Percentiles rank a stretch among this genome's conserved stretches.
These are phyloP conservation scores for Sporormia fimetaria DNA, from an alignment of 495 filamentous ascomycete species.

Conservation along the genomic window DNA sequence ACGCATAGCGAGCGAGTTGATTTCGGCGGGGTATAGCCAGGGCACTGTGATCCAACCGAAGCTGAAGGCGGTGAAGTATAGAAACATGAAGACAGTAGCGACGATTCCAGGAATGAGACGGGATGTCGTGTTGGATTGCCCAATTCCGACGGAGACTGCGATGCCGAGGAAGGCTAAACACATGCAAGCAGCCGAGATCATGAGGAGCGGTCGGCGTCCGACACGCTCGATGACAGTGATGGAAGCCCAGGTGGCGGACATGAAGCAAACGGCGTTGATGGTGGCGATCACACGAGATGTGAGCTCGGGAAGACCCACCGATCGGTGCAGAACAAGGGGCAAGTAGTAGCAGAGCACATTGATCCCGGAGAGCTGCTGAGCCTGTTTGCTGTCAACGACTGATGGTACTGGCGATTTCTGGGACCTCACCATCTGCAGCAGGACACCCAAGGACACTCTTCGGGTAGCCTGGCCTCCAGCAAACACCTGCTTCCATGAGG, in stretches of 20 bases:
- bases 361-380: slow-evolving; percentile 32
- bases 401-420: slow-evolving; percentile 2
- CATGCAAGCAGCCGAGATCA: slow-evolving; percentile 38
- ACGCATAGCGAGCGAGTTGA: slow-evolving; percentile 29
- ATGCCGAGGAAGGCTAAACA: slow-evolving; percentile 33
- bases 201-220: slow-evolving; percentile 41
- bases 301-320: slow-evolving; percentile 42
- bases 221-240: slow-evolving; percentile 42
- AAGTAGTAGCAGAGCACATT: slow-evolving; percentile 47
- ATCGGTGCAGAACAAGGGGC: slow-evolving; percentile 42
- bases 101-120: slow-evolving; percentile 13
- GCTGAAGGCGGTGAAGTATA: slow-evolving; percentile 26
- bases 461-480: slow-evolving; percentile 8
- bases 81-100: slow-evolving; percentile 28
- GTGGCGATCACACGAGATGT: slow-evolving; percentile 42
- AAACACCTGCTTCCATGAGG: slow-evolving; percentile 12
- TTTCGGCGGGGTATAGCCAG: slow-evolving; percentile 31
- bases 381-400: neutral
- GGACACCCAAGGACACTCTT: slow-evolving; percentile 10
- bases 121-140: no score
- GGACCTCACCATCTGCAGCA: no score
- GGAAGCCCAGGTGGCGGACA: slow-evolving; percentile 33
- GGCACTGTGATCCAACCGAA: slow-evolving; percentile 25
- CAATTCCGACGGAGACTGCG: slow-evolving; percentile 32
- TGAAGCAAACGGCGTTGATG: slow-evolving; percentile 36